Evolutionary conservation across 2,329 filamentous ascomycete genomes (phyloP).

Genomic region (Alternaria sp.): DNA sequence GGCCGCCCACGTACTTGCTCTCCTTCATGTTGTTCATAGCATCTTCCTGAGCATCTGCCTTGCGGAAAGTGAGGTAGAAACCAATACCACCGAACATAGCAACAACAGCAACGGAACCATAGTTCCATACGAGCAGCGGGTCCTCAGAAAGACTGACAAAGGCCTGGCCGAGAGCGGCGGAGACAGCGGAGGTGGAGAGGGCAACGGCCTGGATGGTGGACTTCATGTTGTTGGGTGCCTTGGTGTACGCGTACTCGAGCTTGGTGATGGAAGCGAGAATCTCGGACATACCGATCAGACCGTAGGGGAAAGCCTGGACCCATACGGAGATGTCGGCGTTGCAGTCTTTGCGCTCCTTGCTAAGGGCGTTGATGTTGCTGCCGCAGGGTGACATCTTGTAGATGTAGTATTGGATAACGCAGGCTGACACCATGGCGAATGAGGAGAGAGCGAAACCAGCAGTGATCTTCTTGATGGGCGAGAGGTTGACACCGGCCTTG

Average conservation of each 20-base stretch:
- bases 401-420: conserved; percentile 64
- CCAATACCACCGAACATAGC: conserved; percentile 38
- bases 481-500: conserved; percentile 69
- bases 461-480: conserved; percentile 78
- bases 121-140: conserved; percentile 44
- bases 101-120: conserved; percentile 40
- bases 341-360: conserved; percentile 52
- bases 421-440: conserved; percentile 65
- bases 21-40: conserved; percentile 39
- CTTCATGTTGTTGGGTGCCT: conserved; percentile 67
- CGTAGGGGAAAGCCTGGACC: conserved; percentile 60
- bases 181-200: conserved; percentile 45
- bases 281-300: conserved; percentile 64
- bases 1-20: conserved; percentile 28
- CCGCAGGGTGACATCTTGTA: conserved; percentile 41
- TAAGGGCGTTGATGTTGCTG: conserved; percentile 36
- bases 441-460: conserved; percentile 71
- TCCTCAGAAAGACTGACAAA: conserved; percentile 42
- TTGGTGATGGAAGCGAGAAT: conserved; percentile 73
- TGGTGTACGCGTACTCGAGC: conserved; percentile 64
- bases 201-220: conserved; percentile 46
- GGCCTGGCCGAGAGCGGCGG: conserved; percentile 40
- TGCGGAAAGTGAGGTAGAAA: conserved; percentile 44
- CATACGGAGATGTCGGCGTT: conserved; percentile 60
- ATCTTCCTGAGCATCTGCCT: conserved; percentile 43